Conservation (phyloP, 2,329 filamentous ascomycete species). For the Aurifilum marmelostoma region DNA sequence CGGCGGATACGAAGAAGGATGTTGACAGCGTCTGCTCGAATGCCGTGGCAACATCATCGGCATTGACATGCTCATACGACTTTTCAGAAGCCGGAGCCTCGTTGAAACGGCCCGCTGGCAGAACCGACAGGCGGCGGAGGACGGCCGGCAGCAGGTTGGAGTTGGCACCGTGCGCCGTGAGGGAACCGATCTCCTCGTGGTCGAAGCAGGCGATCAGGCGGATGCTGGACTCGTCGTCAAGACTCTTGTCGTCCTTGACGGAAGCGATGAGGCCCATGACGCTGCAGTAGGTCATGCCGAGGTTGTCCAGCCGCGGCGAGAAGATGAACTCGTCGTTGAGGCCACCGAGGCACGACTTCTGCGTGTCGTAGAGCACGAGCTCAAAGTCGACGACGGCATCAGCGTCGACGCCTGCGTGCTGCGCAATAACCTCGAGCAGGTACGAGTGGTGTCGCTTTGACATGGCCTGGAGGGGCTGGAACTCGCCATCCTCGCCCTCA, state of each 20-base stretch:
- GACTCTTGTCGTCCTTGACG: constrained; percentile 61
- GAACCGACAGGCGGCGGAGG: constrained; percentile 80
- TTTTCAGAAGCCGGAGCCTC: constrained; percentile 57
- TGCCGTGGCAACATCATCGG: constrained; percentile 70
- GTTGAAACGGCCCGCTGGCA: constrained; percentile 62
- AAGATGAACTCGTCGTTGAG: constrained; percentile 94
- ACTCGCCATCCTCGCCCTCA: constrained; percentile 56
- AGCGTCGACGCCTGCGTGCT: constrained; percentile 71
- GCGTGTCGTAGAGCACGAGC: constrained; percentile 94
- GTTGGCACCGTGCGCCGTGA: constrained; percentile 89
- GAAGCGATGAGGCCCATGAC: constrained; percentile 85
- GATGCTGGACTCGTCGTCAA: constrained; percentile 79
- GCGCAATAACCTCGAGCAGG: constrained; percentile 81
- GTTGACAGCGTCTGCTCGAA: constrained; percentile 91
- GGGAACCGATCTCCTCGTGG: constrained; percentile 95
- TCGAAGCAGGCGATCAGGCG: constrained; percentile 95
- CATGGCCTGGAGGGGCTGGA: constrained; percentile 76
- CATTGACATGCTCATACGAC: constrained; percentile 63
- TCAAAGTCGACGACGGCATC: constrained; percentile 89
- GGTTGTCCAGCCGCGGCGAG: constrained; percentile 92
- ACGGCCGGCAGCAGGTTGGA: constrained; percentile 89
- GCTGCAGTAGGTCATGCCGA: constrained; percentile 95
- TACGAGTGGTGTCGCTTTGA: constrained; percentile 86
- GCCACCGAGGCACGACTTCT: constrained; percentile 86
- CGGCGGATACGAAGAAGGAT: constrained; percentile 92